phyloP scores from a whole-genome alignment of 345 rosid species.

The Eucalyptus globulus region DNA sequence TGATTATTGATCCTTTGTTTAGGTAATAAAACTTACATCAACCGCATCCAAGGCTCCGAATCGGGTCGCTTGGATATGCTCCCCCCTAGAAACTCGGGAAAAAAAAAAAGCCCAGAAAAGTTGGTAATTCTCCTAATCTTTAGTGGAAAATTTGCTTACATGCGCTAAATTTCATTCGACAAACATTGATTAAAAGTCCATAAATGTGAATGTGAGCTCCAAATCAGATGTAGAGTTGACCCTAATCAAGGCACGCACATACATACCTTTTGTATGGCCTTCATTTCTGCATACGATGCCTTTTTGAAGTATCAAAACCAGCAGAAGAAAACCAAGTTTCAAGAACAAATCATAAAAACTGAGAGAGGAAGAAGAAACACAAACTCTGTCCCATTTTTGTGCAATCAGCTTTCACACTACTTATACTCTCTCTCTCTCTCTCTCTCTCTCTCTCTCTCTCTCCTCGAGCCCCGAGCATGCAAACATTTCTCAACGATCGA shows the following conservation, averaged over 20 bases:
- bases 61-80: neutral
- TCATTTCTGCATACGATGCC: too few relatives aligned
- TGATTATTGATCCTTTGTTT: too few relatives aligned
- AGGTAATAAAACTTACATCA: too few relatives aligned
- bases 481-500: accelerated
- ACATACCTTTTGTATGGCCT: too few relatives aligned
- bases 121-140: neutral
- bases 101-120: neutral
- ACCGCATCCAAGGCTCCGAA: neutral
- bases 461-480: accelerated
- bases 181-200: neutral
- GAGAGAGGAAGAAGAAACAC: too few relatives aligned
- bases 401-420: neutral
- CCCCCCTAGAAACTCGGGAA: too few relatives aligned
- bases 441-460: too few relatives aligned
- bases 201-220: neutral
- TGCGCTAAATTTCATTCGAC: neutral
- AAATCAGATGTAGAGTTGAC: neutral
- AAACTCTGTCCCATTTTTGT: too few relatives aligned
- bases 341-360: too few relatives aligned
- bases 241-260: neutral
- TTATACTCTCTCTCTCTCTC: too few relatives aligned
- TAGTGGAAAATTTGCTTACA: neutral
- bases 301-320: too few relatives aligned
- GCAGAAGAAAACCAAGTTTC: too few relatives aligned